Percentiles rank a stretch among this genome's conserved stretches.
Conservation (phyloP, 108 stramenopile genomes). For the Cyclotella choctawhatcheeana region DNA sequence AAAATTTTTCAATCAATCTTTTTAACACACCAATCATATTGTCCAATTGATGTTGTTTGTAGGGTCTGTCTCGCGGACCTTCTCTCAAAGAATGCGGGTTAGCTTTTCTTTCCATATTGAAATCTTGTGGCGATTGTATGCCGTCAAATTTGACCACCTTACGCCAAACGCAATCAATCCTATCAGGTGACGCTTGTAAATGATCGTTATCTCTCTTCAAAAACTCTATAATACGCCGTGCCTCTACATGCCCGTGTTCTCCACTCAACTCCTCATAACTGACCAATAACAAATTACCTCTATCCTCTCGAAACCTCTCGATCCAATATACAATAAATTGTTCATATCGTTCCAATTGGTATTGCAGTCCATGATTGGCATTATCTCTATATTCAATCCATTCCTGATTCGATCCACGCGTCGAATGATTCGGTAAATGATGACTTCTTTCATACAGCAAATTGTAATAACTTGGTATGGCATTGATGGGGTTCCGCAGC, state of each 20-base stretch:
- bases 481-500: constrained; percentile 45
- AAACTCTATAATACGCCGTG: constrained; percentile 16
- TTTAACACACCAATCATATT: background rate
- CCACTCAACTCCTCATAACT: constrained; percentile 32
- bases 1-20: constrained; percentile 11
- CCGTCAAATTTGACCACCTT: constrained; percentile 33
- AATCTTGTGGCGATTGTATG: background rate
- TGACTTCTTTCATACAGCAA: constrained; percentile 33
- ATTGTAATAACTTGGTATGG: constrained; percentile 45
- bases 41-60: constrained; percentile 3
- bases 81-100: constrained; percentile 17
- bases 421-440: constrained; percentile 33
- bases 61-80: constrained; percentile 11
- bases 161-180: constrained; percentile 30
- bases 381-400: constrained; percentile 49
- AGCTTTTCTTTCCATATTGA: background rate
- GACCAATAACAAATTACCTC: constrained; percentile 18
- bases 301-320: constrained; percentile 14
- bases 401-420: constrained; percentile 24
- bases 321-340: constrained; percentile 46
- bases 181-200: background rate
- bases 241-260: background rate
- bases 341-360: constrained; percentile 29
- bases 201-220: constrained; percentile 6
- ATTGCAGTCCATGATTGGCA: constrained; percentile 4